phyloP scores from a whole-genome alignment of 1,139 yeast species.

The Yamadazyma pseudoaaseri region DNA sequence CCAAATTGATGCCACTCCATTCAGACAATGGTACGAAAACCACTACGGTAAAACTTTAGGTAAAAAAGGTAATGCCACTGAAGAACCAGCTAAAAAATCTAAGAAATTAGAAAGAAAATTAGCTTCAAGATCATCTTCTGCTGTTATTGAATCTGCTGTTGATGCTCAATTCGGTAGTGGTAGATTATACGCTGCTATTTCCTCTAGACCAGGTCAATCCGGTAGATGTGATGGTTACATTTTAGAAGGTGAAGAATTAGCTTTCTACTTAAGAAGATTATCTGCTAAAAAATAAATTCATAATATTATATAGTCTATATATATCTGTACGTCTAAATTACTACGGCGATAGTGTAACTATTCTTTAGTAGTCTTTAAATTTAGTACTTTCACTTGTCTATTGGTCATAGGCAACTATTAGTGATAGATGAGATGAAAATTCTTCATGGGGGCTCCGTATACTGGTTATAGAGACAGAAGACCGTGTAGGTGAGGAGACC shows the following conservation, averaged over 20 bases:
- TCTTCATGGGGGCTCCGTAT: no score
- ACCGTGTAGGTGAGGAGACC: no score
- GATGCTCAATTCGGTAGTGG: conserved; percentile 97
- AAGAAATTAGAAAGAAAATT: conserved; percentile 87
- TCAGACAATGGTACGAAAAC: conserved; percentile 99
- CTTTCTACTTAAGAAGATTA: conserved; percentile 99
- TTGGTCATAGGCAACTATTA: no score
- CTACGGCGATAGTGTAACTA: neutral
- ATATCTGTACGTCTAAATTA: conserved; percentile 9
- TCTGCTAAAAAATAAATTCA: conserved; percentile 90
- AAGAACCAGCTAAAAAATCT: conserved; percentile 62
- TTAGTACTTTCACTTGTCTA: no score
- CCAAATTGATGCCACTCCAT: conserved; percentile 99
- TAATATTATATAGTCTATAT: conserved; percentile 7
- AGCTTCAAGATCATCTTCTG: conserved; percentile 83
- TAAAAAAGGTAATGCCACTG: conserved; percentile 56
- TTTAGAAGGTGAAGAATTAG: conserved; percentile 99
- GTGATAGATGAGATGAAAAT: no score
- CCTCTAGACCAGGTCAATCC: conserved; percentile 99
- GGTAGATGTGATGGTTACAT: conserved; percentile 99
- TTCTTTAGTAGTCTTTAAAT: neutral
- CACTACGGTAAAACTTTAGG: conserved; percentile 96
- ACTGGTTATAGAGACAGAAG: no score
- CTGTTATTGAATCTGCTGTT: conserved; percentile 87
- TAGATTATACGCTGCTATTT: conserved; percentile 97